Evolutionary conservation across 2,329 filamentous ascomycete species (phyloP), one percentile per base, ranked within the genome.

Genomic region (Penicillium sumatraense): DNA sequence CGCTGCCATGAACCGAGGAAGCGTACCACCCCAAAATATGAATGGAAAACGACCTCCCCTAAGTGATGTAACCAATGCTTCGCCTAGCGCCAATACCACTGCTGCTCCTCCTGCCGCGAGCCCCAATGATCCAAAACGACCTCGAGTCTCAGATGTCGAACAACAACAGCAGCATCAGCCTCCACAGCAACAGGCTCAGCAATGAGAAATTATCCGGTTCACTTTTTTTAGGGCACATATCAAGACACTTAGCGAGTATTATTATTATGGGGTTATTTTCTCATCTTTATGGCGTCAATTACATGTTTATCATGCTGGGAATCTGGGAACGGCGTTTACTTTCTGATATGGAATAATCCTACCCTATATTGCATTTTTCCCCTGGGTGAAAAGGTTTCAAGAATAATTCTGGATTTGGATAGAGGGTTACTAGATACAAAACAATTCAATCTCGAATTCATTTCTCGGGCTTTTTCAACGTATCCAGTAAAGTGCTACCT

Each of bases 1-100:
- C 10, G 36, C 57, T 2, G 53, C 58, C 5, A 56, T 55, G 24
- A 66, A 65, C n/a, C 58, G 67, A 38, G 54, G 49, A 23, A 55
- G 64, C 24, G 59, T 57, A 31, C 68, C 66, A 5, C 69, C 67
- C 10, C 67, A 68, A 24, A 73, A 72, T 51, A 24, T 64, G 5
- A 75, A 76, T 24, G 73, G 74, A 9, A 78, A 78, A 57, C 71
- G 77, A 31, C 76, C 75, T 23, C 76, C 77, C 7, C 60, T 80
- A 23, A 71, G 65, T n/a, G 77, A 79, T 54, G 68, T 79, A 47
- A 79, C 77, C n/a, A 80, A 80, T 60, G 68, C 67, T 27, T 59
- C 58, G 20, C 46, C 63, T 21, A 56, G 54, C 10, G 35, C 67
- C 26, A 60, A 61, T 13, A 54, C 58, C 26, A 59, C 56, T 47